Conservation (phyloP, 2,329 filamentous ascomycete genomes). For the Botrytis medusae region DNA sequence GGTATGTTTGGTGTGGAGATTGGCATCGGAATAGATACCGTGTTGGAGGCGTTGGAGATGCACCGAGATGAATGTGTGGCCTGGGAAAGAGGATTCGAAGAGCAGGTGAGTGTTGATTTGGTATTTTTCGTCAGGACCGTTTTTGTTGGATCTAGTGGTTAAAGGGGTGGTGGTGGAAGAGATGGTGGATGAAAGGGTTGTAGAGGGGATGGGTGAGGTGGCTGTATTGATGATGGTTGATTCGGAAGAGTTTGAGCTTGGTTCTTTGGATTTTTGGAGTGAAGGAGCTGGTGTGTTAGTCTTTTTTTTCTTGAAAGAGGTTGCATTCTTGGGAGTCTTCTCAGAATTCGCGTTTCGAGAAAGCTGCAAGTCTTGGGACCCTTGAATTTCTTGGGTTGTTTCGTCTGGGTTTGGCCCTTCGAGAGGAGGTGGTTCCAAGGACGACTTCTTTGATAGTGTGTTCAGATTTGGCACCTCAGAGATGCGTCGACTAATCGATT, state of each 20-base stretch:
- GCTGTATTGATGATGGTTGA: not conserved
- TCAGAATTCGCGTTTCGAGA: not conserved
- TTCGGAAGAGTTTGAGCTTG: not conserved
- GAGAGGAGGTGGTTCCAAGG: not conserved
- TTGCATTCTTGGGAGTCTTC: not conserved
- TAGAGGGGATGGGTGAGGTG: not conserved
- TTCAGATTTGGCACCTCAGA: not conserved
- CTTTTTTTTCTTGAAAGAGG: not conserved
- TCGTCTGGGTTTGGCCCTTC: not conserved
- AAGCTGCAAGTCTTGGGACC: not conserved
- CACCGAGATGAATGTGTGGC: slow-evolving; percentile 50
- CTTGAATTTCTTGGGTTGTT: not conserved
- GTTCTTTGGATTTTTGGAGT: not conserved
- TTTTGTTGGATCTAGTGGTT: slow-evolving; percentile 23
- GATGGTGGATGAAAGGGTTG: not conserved
- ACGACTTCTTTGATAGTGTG: not conserved
- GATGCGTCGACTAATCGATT: not conserved
- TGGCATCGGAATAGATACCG: slow-evolving; percentile 46
- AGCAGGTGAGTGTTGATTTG: slow-evolving; percentile 45
- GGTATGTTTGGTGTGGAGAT: slow-evolving; percentile 45
- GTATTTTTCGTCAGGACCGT: slow-evolving; percentile 30
- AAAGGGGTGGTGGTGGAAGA: not conserved
- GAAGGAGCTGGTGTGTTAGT: not conserved
- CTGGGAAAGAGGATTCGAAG: slow-evolving; percentile 50
- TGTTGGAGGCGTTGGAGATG: slow-evolving; percentile 52